Base-by-base conservation (phyloP, 306 rosid species). In the Phaseolus lunatus region DNA sequence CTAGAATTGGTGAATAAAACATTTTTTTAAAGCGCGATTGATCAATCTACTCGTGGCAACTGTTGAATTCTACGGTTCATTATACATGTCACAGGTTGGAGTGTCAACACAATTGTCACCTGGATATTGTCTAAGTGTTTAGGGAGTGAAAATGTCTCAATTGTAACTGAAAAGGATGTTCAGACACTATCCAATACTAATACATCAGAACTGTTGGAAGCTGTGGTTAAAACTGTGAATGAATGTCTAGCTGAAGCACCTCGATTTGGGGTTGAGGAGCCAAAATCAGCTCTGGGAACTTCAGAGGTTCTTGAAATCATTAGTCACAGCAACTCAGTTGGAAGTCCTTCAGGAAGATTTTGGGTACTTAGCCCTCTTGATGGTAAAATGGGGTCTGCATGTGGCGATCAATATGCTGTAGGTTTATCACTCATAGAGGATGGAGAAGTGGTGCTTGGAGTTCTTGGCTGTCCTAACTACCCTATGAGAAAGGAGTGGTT, bases 381-480 rank as follows among this genome's bases (percentile, higher is more conserved):
- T 82, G 92, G 87, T 49, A 85, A 89, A 4, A 44, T 85, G 79
- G 98, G 97, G 3, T 89, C 89, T 63, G 85, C 82, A 31, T 80
- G 85, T 10, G 91, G 97, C 16, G 97, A 90, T 81, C 99, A 92
- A 78, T 90, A 90, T 85, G 92, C 91, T 57, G 68, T 95, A 43
- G 89, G 97, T 74, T 83, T 95, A 26, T 93, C 97, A 19, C 86
- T 95, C 43, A 89, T 95, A 71, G 91, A 92, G 77, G 88, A 90
- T 80, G 97, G 96, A 67, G 86, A 92, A 77, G 94, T 88, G 53
- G 82, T 84, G 53, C 87, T 95, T 73, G 97, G 99, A 27, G 95
- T 95, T 84, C 93, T 95, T 66, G 99, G 99, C 0, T 92, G 96
- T 84, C 97, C 97, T 29, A 90, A 95, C 77, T 95, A 95, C 81